Conservation (phyloP, 345 rosid species). For the Populus tremula region DNA sequence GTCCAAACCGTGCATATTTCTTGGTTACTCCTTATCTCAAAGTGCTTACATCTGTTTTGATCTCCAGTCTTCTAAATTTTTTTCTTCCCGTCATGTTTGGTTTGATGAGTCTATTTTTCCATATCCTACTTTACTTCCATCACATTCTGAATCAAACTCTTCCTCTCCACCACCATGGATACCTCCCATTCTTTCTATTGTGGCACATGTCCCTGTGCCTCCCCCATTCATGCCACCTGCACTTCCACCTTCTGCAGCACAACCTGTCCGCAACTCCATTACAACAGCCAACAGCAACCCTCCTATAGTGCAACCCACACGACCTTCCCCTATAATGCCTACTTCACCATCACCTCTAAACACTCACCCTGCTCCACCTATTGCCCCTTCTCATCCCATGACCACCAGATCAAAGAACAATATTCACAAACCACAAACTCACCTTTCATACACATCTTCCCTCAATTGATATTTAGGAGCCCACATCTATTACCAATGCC, state of each 20-base stretch:
- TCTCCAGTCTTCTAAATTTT: too few species aligned
- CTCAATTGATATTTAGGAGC: too few species aligned
- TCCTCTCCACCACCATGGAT: not conserved
- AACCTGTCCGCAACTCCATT: too few species aligned
- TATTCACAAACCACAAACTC: not conserved
- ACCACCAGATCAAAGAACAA: not conserved
- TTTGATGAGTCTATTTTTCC: not conserved
- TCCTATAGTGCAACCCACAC: too few species aligned
- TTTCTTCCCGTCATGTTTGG: not conserved
- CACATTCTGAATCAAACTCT: too few species aligned
- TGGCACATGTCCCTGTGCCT: not conserved
- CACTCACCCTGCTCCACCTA: too few species aligned
- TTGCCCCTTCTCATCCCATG: not conserved
- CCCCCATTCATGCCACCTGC: not conserved
- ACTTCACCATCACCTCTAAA: too few species aligned
- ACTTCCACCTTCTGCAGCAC: not conserved
- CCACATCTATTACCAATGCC: too few species aligned
- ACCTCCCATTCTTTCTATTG: accelerated
- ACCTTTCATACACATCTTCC: not conserved
- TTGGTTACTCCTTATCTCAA: not conserved
- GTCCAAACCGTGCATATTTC: not conserved
- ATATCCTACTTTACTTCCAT: too few species aligned
- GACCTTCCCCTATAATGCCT: too few species aligned
- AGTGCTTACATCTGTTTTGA: not conserved
- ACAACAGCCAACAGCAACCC: too few species aligned